Base-by-base conservation (phyloP, 2,329 filamentous ascomycete species). In the Fonsecaea pedrosoi region DNA sequence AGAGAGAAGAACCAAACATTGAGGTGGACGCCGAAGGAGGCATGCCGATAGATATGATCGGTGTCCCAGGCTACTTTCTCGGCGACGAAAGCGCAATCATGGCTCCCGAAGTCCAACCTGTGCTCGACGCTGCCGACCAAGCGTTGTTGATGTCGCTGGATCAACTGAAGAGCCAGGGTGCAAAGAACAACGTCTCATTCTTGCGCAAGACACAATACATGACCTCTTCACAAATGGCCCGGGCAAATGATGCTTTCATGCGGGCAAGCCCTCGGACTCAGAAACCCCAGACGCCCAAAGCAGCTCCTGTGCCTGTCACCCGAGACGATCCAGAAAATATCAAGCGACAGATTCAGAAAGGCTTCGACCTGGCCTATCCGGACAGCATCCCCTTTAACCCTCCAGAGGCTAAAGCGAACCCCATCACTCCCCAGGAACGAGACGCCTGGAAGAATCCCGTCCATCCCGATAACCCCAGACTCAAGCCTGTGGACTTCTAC, bases 21-120 rank as follows among this genome's bases (percentile, higher is more conserved):
- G 95, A 99, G 80, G 93, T 93, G 35, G 95, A 99, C 86, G 95
- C 94, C 8, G 95, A 99, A 82, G 86, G 98, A 73, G 95, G 95
- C 65, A 98, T 99, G 95, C 93, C 94, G 67, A 88, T 99, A 76
- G 94, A 98, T 78, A 82, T 99, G 73, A 91, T 98, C 65, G 95
- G 95, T 75, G 92, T 98, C 82, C 94, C 94, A 6, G 93, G 94
- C 35, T 89, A 98, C 65, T 97, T 98, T 75, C 90, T 98, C 75
- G 94, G 94, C 66, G 93, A 98, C 78, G 94, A 98, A 83, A 90
- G 90, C 81, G 93, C 91, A 66, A 96, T 97, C 71, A 91, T 94
- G 82, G 89, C 92, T 10, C 87, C 91, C 54, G 84, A 91, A 55
- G 85, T 90, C 66, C 82, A 88, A 37, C 90, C 91, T 10, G 82